Base-by-base conservation (phyloP, 2,329 filamentous ascomycete species). In the Purpureocillium takamizusanense region DNA sequence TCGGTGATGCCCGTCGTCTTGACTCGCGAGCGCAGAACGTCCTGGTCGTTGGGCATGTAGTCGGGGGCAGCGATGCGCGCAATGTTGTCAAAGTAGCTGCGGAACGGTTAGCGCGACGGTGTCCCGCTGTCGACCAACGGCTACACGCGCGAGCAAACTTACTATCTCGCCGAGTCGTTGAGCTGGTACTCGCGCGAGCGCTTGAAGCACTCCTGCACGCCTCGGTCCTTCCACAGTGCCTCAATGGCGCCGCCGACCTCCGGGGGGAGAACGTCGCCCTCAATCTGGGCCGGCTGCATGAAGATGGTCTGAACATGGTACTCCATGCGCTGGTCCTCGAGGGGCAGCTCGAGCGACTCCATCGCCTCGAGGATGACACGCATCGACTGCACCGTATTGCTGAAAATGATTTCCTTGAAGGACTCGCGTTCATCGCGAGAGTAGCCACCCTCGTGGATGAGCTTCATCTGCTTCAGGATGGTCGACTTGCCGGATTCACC, bases 391-490 rank as follows among this genome's bases (percentile, higher is more conserved):
- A 81, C 76, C 1, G 76, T 81, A 61, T 82, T 82, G 65, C 74
- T 80, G 65, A 80, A 81, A 56, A 82, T 81, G 54, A 81, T 81
- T 53, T 81, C 78, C 62, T 81, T 81, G 69, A 81, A 81, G 6
- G 75, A 80, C 59, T 81, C 76, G 46, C 76, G 72, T 61, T 82
- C 78, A 51, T 97, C 92, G 62, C 90, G 85, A 46, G 92, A 97
- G 72, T 97, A 98, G 52, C 92, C 90, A 48, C 92, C 92, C 73
- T 98, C 92, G 65, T 98, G 87, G 57, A 98, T 98, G 57, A 98
- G 84, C 76, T 97, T 98, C 92, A 98, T 97, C 72, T 97, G 90
- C 72, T 97, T 97, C 49, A 97, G 78, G 46, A 97, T 90, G 4
- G 90, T 97, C 7, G 90, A 95, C 66, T 97, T 98, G 54, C 92